Evolutionary conservation across 768 basidiomycete genomes (phyloP), one percentile per base, ranked within the genome.

Genomic region (Terana coerulea): DNA sequence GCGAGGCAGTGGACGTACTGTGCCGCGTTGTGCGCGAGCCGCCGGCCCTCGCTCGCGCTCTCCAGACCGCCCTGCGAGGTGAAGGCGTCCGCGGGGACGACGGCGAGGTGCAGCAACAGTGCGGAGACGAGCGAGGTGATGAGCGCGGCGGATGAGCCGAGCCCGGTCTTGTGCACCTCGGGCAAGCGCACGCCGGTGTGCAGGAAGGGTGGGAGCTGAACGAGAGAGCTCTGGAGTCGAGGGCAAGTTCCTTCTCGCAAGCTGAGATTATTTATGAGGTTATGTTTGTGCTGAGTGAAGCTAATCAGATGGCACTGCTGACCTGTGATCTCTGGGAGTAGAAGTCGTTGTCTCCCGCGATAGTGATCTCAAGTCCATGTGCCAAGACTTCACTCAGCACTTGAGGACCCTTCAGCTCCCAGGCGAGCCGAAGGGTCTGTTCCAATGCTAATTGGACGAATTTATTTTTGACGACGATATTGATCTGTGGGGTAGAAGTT

Each of bases 121-220:
- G 84, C 86, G 37, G 91, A 84, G 45, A 93, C 88, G 53, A 98
- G 81, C 37, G 95, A 95, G 2, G 97, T 98, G 66, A 98, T 97
- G 56, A 99, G 79, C 0, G 97, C 93, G 5, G 97, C 97, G 2
- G 94, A 97, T 5, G 95, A 98, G 34, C 97, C 97, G 42, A 98
- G 81, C 8, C 97, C 97, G 0, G 97, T 98, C 72, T 99, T 99
- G 78, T 98, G 94, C n/a, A 95, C 95, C 44, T 90, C 72, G 0
- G 77, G 70, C 31, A 99, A 74, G 0, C 68, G 70, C 42, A 87
- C 85, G 50, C 83, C 79, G 14, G 89, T 84, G 22, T 77, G 73
- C 28, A 72, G 75, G 72, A 98, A 98, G 0, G 90, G 88, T 3
- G 82, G 72, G n/a, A 98, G 80, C 43, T 76, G 71, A 1, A 73